Conservation (phyloP, 177 flowering plant species). For the Vitis hybrid region DNA sequence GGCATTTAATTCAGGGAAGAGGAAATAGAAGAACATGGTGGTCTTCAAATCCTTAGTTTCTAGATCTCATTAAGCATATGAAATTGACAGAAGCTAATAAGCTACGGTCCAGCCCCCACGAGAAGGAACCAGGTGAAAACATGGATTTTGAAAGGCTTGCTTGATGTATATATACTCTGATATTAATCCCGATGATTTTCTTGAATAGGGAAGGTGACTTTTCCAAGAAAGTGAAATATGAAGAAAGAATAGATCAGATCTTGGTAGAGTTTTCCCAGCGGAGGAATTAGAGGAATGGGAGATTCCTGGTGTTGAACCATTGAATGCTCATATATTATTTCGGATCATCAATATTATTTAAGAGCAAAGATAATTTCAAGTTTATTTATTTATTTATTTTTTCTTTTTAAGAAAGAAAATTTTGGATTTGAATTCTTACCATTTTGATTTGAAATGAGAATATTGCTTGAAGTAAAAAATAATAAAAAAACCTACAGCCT, state of each 20-base stretch:
- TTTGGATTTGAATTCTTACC: no score
- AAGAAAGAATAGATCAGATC: neutral
- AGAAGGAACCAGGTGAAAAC: conserved; percentile 23
- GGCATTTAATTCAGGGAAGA: conserved; percentile 63
- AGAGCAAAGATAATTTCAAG: no score
- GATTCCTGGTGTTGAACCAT: conserved; percentile 22
- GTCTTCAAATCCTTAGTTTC: conserved; percentile 39
- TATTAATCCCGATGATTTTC: conserved; percentile 63
- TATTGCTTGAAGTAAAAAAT: no score
- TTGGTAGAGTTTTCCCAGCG: no score
- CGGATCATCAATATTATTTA: no score
- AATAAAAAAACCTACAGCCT: no score
- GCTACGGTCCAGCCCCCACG: conserved; percentile 3
- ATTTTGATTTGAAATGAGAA: no score
- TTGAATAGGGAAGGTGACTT: conserved; percentile 48
- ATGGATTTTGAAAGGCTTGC: conserved; percentile 52
- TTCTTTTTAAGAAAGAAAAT: no score
- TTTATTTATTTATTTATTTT: no score
- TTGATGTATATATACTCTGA: conserved; percentile 51
- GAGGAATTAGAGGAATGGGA: conserved; percentile 70
- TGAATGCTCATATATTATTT: no score
- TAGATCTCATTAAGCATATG: conserved; percentile 40
- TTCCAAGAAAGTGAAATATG: conserved; percentile 18
- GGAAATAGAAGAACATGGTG: conserved; percentile 53
- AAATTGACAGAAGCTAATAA: conserved; percentile 9